Evolutionary conservation across 2,329 filamentous ascomycete genomes (phyloP).

Genomic region (Tolypocladium pustulatum): DNA sequence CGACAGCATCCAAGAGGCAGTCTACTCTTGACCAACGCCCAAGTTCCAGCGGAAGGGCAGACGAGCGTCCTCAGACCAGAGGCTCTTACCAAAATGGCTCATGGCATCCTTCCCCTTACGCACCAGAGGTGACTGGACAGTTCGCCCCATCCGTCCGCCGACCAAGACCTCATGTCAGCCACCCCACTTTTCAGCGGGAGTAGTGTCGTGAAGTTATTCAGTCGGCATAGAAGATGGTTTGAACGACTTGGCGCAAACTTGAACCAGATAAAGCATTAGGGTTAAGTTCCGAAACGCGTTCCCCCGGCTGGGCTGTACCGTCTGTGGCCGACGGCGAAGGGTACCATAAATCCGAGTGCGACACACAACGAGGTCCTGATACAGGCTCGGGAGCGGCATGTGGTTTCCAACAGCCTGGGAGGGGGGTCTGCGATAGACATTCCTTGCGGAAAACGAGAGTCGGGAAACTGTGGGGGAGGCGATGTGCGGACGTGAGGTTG

Average conservation of each 20-base stretch:
- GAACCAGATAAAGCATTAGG: constrained; percentile 71
- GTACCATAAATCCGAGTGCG: constrained; percentile 33
- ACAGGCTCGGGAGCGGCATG: constrained; percentile 54
- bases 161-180: constrained; percentile 18
- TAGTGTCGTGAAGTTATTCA: constrained; percentile 17
- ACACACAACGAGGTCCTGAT: constrained; percentile 39
- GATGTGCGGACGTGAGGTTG: constrained; percentile 41
- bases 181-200: constrained; percentile 41
- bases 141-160: constrained; percentile 38
- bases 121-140: constrained; percentile 48
- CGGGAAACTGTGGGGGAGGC: constrained; percentile 75
- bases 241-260: constrained; percentile 68
- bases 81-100: constrained; percentile 68
- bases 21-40: constrained; percentile 39
- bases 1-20: constrained; percentile 23
- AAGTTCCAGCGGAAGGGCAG: constrained; percentile 56
- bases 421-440: constrained; percentile 43
- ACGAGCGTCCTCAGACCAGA: constrained; percentile 65
- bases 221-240: constrained; percentile 53
- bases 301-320: constrained; percentile 37
- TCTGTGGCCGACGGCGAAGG: constrained; percentile 22
- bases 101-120: constrained; percentile 55
- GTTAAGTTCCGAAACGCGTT: constrained; percentile 86
- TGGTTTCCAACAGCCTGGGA: constrained; percentile 25
- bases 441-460: constrained; percentile 59